phyloP scores from a whole-genome alignment of 2,329 filamentous ascomycete species.

The Blastomyces emzantsi region DNA sequence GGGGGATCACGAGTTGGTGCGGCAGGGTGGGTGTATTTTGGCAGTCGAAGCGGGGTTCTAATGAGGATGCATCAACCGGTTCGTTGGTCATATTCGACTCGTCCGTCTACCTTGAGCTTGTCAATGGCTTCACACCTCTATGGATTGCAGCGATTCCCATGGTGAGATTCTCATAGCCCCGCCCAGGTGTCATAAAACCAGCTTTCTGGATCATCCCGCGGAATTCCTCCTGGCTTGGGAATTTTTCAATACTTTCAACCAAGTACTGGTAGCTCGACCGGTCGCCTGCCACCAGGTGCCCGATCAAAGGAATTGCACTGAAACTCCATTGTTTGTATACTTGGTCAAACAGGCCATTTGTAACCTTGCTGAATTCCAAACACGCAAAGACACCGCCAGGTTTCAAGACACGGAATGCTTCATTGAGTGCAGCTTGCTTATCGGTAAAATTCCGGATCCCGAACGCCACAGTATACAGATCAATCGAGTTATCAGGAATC shows the following conservation, averaged over 20 bases:
- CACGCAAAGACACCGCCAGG: constrained; percentile 95
- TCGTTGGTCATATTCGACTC: neutral
- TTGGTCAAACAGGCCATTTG: constrained; percentile 66
- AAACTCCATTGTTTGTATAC: constrained; percentile 97
- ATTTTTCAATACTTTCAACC: constrained; percentile 93
- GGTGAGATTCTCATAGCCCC: constrained; percentile 83
- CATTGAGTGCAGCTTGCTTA: constrained; percentile 70
- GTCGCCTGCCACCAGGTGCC: constrained; percentile 88
- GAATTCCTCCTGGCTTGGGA: constrained; percentile 80
- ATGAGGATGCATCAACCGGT: neutral
- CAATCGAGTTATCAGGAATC: constrained; percentile 63
- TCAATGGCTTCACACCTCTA: constrained; percentile 75
- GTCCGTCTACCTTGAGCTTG: constrained; percentile 3
- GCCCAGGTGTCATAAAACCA: constrained; percentile 74
- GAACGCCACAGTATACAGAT: constrained; percentile 95
- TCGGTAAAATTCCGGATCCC: constrained; percentile 96
- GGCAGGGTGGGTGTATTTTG: neutral
- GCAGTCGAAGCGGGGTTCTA: neutral
- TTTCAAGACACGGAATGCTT: constrained; percentile 81
- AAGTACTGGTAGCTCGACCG: constrained; percentile 96
- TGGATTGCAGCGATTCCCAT: constrained; percentile 93
- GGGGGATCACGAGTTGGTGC: too few species aligned
- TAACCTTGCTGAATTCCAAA: constrained; percentile 86
- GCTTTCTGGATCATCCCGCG: constrained; percentile 52
- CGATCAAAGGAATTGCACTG: constrained; percentile 85